These are phyloP conservation scores for Globomyces sp. DNA, from an alignment of 371 early-diverging fungal species.

Conservation along the genomic window DNA sequence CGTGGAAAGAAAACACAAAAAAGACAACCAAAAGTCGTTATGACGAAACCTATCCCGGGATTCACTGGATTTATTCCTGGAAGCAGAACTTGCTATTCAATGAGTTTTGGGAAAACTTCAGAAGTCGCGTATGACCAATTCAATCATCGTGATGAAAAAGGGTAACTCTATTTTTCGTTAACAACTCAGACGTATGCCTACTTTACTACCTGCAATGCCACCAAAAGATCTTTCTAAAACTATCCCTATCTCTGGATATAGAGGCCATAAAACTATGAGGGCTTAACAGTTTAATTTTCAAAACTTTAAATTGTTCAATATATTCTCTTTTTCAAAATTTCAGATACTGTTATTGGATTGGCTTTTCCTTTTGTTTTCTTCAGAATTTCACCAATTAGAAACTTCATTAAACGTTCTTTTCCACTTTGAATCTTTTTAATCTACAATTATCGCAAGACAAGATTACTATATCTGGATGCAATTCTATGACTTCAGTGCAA, in stretches of 20 bases:
- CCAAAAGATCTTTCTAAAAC: conserved; percentile 35
- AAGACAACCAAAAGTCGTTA: not conserved
- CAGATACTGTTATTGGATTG: conserved; percentile 44
- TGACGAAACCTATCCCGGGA: conserved; percentile 28
- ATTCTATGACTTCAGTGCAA: conserved; percentile 51
- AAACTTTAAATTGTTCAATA: not conserved
- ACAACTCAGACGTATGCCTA: not conserved
- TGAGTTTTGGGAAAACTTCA: conserved; percentile 48
- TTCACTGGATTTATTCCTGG: conserved; percentile 54
- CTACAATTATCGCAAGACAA: conserved; percentile 27
- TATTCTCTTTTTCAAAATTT: conserved; percentile 1
- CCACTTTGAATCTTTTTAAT: conserved; percentile 56
- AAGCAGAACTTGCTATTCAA: conserved; percentile 37
- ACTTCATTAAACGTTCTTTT: conserved; percentile 58
- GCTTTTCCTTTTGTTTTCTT: conserved; percentile 69
- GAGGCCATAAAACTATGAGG: conserved; percentile 27
- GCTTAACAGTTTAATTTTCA: not conserved
- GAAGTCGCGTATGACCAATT: conserved; percentile 45
- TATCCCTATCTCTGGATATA: conserved; percentile 48
- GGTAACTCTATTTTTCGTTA: not conserved
- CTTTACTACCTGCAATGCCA: conserved; percentile 24
- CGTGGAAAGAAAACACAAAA: conserved; percentile 7
- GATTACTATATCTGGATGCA: conserved; percentile 59
- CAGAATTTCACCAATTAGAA: conserved; percentile 76
- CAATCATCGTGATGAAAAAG: conserved; percentile 41